Conservation (phyloP, 2,329 filamentous ascomycete species). For the Curvularia sp. region DNA sequence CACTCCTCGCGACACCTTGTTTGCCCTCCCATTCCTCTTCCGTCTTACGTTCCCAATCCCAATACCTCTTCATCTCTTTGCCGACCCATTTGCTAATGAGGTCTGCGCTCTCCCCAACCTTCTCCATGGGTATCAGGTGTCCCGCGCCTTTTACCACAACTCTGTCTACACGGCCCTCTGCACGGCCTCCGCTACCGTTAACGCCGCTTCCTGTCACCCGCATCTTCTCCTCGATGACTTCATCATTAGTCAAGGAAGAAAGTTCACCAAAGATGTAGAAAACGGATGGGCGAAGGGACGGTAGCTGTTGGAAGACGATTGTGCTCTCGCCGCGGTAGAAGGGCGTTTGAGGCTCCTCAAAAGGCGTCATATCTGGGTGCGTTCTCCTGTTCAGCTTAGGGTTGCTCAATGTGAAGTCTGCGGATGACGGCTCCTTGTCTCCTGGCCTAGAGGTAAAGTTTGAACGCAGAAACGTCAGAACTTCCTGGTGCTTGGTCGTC, state of each 20-base stretch:
- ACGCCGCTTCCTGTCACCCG: slow-evolving; percentile 67
- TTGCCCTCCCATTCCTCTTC: slow-evolving; percentile 42
- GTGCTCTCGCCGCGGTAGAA: slow-evolving; percentile 73
- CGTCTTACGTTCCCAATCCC: slow-evolving; percentile 41
- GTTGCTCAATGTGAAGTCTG: slow-evolving; percentile 37
- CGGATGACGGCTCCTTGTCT: slow-evolving; percentile 54
- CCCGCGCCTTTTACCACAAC: slow-evolving; percentile 70
- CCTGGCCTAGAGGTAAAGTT: slow-evolving; percentile 57
- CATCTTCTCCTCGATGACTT: slow-evolving; percentile 65
- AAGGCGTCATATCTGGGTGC: slow-evolving; percentile 52
- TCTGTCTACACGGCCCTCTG: slow-evolving; percentile 71
- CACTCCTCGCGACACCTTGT: slow-evolving; percentile 39
- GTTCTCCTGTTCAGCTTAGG: slow-evolving; percentile 49
- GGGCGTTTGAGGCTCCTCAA: slow-evolving; percentile 52
- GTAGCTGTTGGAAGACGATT: slow-evolving; percentile 64
- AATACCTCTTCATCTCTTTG: slow-evolving; percentile 49
- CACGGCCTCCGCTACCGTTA: slow-evolving; percentile 70
- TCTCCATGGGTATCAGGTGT: slow-evolving; percentile 86
- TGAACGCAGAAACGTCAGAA: slow-evolving; percentile 76
- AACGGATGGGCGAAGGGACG: slow-evolving; percentile 67
- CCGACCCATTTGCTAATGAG: slow-evolving; percentile 50
- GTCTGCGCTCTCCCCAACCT: slow-evolving; percentile 70
- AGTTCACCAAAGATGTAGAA: slow-evolving; percentile 67
- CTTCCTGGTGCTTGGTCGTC: slow-evolving; percentile 88
- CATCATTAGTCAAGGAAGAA: slow-evolving; percentile 63